Base-by-base conservation (phyloP, 1,284 basidiomycete species). In the Cerrena zonata region DNA sequence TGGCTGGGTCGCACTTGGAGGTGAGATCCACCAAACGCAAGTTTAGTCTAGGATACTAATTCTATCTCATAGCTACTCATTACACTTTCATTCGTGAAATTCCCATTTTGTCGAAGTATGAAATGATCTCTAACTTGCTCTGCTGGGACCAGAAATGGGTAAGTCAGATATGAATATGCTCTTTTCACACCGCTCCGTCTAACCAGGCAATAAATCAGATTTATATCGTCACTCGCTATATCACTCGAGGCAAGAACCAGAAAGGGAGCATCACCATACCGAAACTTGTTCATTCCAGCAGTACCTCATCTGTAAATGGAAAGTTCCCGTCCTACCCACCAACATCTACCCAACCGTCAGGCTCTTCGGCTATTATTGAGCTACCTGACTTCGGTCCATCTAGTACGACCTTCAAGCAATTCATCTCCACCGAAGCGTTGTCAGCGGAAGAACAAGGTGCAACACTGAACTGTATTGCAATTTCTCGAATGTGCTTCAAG, bases 131-230 rank as follows among this genome's bases (percentile, higher is more conserved):
- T n/a, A 73, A 67, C 26, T 67, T 88, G 13, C 84, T 72, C 3
- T 76, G 81, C 2, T 94, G 89, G 89, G 91, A 91, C 53, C 73
- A 85, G 45, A 94, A 94, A 79, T 93, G 91, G 91, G 86, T 89
- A 56, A 58, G 80, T 49, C 10, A 43, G 7, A n/a, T n/a, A n/a
- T n/a, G n/a, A n/a, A n/a, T n/a, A n/a, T 45, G 21, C 42, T 15
- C 23, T 24, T 52, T 36, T 23, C 25, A 19, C 13, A 47, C 25
- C 22, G 38, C 25, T 18, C 10, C 21, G 21, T 40, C 39, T 18
- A 5, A 10, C 19, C 39, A 40, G 10, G 7, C 10, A 18, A 40
- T 40, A 11, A 40, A 59, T 34, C 30, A 88, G 86, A 53, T 86
- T 34, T 89, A 82, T 67, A 57, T 84, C 54, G 68, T 85, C 49